Evolutionary conservation across 1,139 yeast genomes (phyloP), one percentile per base, ranked within the genome.

Genomic region (Protomyces arabidopsidicola): DNA sequence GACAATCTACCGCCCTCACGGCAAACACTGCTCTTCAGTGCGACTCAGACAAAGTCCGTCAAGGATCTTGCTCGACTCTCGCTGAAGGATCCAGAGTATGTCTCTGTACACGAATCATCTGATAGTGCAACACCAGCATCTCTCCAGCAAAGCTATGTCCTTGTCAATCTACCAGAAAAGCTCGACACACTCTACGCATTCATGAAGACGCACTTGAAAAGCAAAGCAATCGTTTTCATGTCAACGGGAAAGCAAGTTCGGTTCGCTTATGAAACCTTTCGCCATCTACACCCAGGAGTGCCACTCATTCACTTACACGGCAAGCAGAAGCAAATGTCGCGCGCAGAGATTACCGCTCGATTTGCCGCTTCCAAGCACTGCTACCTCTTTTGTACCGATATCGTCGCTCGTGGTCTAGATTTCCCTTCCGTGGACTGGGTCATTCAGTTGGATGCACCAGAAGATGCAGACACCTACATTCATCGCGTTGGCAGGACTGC

Each of bases 401-500:
- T 93, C 64, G 98, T 91, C 35, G 98, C 99, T 0, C 81, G 99
- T 74, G 99, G 99, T 14, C 82, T 93, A 64, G 99, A 93, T 76
- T 91, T 95, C 77, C 98, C 99, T 0, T 87, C 96, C 1, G 90
- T 93, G 64, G 97, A 93, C 72, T 93, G 99, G 99, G 97, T 93
- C 22, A 79, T 93, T 12, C 99, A 93, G 75, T 83, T 90, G 0
- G 99, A 93, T 75, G 89, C 96, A 69, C 98, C 99, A 0, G 99
- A 93, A 74, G 97, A 91, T 74, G 84, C 87, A 1, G 95, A 95
- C 36, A 95, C 98, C 0, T 93, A 95, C 74, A 89, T 93, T 60
- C 99, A 93, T 72, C 81, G 99, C 72, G 98, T 90, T 2, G 99
- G 99, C 0, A 84, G 99, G 75, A 87, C 93, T 55, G 99, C 98